Evolutionary conservation across 306 rosid species (phyloP).

Genomic region (Corylus avellana): DNA sequence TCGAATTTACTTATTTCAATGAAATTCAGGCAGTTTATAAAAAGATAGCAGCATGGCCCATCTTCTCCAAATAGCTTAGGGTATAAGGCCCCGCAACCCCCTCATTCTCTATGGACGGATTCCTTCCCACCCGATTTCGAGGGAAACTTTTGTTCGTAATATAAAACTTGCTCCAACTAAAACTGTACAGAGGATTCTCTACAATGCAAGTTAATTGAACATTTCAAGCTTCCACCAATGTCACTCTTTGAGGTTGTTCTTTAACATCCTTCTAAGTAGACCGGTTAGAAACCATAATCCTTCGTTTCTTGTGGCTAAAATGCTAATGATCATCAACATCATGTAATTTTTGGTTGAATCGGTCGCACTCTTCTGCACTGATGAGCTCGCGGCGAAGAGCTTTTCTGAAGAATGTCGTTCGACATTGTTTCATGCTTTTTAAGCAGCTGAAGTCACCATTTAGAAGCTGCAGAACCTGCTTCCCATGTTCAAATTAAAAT

Average conservation of each 20-base stretch:
- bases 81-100: no score
- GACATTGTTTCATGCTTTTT: slow-evolving; percentile 63
- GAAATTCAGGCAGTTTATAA: no score
- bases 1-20: no score
- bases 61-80: no score
- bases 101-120: no score
- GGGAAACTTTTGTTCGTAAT: no score
- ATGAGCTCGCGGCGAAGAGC: slow-evolving; percentile 58
- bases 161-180: background rate
- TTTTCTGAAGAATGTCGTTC: slow-evolving; percentile 56
- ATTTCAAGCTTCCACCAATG: background rate
- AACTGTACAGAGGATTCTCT: background rate
- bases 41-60: no score
- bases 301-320: background rate
- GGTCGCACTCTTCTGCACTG: slow-evolving; percentile 34
- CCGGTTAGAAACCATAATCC: background rate
- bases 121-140: no score
- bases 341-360: slow-evolving; percentile 18
- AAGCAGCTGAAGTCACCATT: slow-evolving; percentile 74
- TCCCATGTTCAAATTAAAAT: slow-evolving; percentile 14
- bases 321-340: slow-evolving; percentile 11
- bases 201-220: background rate
- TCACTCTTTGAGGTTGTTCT: slow-evolving; percentile 4
- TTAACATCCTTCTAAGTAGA: slow-evolving; percentile 9
- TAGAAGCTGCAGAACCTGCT: slow-evolving; percentile 78